Percentiles rank a stretch among this genome's conserved stretches.
phyloP scores from a whole-genome alignment of 768 basidiomycete species.

The Chalciporus chontae region DNA sequence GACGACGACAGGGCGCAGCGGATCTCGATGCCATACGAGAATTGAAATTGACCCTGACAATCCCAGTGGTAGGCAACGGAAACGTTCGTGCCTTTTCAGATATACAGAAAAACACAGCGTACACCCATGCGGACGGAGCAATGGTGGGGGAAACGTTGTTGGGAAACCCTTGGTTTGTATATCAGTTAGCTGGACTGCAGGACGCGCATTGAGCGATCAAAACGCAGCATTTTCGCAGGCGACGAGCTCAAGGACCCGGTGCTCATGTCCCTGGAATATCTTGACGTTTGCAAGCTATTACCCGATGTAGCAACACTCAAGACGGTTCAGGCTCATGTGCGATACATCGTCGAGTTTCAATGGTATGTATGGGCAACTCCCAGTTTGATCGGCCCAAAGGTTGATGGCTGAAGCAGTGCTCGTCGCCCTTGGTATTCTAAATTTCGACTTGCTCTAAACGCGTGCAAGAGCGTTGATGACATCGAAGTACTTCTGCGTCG shows the following conservation, averaged over 20 bases:
- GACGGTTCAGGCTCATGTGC: constrained; percentile 59
- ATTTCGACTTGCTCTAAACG: constrained; percentile 46
- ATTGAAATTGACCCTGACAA: constrained; percentile 46
- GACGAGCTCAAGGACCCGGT: constrained; percentile 58
- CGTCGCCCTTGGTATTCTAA: constrained; percentile 55
- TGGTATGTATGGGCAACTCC: constrained; percentile 42
- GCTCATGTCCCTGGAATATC: constrained; percentile 65
- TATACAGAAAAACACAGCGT: constrained; percentile 47
- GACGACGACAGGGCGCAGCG: constrained; percentile 72
- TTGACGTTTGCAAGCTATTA: constrained; percentile 53
- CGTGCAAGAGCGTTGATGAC: constrained; percentile 42
- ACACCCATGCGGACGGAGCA: constrained; percentile 65
- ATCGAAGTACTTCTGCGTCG: constrained; percentile 42
- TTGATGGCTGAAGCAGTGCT: constrained; percentile 29
- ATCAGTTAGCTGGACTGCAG: background rate
- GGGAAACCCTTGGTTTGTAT: constrained; percentile 65
- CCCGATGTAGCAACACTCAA: constrained; percentile 47
- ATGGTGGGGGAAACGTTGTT: constrained; percentile 83
- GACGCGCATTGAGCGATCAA: background rate
- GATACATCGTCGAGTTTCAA: constrained; percentile 65
- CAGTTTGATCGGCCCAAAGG: background rate
- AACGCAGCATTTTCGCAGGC: constrained; percentile 52
- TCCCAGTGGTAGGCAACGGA: constrained; percentile 76
- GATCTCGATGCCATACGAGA: constrained; percentile 56
- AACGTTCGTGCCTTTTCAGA: constrained; percentile 66